phyloP scores from a whole-genome alignment of 2,329 filamentous ascomycete genomes.

The Cladorrhinum sp. region DNA sequence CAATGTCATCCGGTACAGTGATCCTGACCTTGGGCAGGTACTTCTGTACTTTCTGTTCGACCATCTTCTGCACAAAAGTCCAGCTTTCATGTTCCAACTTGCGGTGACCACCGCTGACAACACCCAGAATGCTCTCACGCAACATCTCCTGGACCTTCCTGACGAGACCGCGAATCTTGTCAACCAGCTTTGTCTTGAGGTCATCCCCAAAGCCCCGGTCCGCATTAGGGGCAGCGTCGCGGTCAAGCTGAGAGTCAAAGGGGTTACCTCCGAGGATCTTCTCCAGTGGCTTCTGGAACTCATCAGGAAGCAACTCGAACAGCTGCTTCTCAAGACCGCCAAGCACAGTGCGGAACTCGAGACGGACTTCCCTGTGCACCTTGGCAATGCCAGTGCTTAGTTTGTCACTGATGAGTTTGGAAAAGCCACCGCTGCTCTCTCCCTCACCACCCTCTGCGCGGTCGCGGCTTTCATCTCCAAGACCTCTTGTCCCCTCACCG shows the following conservation, averaged over 20 bases:
- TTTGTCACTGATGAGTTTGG: conserved; percentile 46
- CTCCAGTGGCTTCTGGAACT: conserved; percentile 43
- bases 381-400: conserved; percentile 43
- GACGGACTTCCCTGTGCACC: conserved; percentile 44
- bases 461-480: conserved; percentile 30
- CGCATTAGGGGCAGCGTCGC: conserved; percentile 29
- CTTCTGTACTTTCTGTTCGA: conserved; percentile 45
- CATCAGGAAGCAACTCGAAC: conserved; percentile 44
- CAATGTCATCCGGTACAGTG: conserved; percentile 45
- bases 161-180: conserved; percentile 43
- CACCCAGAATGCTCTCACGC: conserved; percentile 42
- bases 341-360: conserved; percentile 45
- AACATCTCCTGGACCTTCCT: conserved; percentile 46
- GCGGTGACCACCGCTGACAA: conserved; percentile 46
- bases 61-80: conserved; percentile 45
- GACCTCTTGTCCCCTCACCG: conserved; percentile 33
- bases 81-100: conserved; percentile 46
- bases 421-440: conserved; percentile 38
- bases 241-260: conserved; percentile 43
- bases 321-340: conserved; percentile 45
- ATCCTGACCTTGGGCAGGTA: conserved; percentile 47
- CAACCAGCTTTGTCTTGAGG: conserved; percentile 42
- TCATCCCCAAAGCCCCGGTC: conserved; percentile 43
- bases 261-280: conserved; percentile 47
- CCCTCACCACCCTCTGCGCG: conserved; percentile 28